A percentile compares a stretch with the other conserved stretches of the same genome.
phyloP scores from a whole-genome alignment of 2,329 filamentous ascomycete species.

The Davidsoniella virescens region DNA sequence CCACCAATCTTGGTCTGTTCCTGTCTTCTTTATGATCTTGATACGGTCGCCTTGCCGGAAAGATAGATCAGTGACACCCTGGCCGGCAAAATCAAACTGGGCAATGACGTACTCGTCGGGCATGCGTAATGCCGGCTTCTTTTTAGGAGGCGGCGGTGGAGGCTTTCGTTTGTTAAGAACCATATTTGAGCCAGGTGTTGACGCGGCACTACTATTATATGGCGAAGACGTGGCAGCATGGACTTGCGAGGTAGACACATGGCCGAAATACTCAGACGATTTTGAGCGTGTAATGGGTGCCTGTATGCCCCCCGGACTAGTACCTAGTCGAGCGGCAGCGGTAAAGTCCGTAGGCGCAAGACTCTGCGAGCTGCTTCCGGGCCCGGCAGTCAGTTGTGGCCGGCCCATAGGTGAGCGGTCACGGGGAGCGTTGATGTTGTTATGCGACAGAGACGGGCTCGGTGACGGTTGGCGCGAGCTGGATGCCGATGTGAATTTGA shows the following conservation, averaged over 20 bases:
- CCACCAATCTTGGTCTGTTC: slow-evolving; percentile 78
- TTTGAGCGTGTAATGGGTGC: slow-evolving; percentile 2
- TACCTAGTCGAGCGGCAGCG: slow-evolving; percentile 5
- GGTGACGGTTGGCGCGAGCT: slow-evolving; percentile 4
- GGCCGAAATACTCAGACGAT: slow-evolving; percentile 11
- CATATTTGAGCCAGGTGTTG: neutral
- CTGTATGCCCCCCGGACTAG: neutral
- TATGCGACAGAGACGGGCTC: neutral
- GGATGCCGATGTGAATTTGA: neutral
- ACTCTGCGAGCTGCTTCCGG: slow-evolving; percentile 5
- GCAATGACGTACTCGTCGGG: slow-evolving; percentile 48
- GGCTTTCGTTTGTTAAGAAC: slow-evolving; percentile 8
- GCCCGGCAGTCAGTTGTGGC: neutral
- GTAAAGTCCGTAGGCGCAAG: slow-evolving; percentile 13
- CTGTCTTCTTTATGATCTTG: slow-evolving; percentile 60
- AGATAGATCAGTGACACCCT: slow-evolving; percentile 51
- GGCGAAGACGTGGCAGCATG: slow-evolving; percentile 1
- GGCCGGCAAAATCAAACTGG: slow-evolving; percentile 57
- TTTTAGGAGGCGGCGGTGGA: slow-evolving; percentile 30
- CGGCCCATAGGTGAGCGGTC: slow-evolving; percentile 2
- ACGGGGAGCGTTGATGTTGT: neutral
- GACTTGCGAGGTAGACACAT: slow-evolving; percentile 7
- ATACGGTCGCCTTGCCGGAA: slow-evolving; percentile 69
- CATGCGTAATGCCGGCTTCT: slow-evolving; percentile 50
- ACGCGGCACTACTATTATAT: too few relatives aligned